Conservation (phyloP, 192 early-diverging fungal genomes). For the Spizellomyces punctatus region DNA sequence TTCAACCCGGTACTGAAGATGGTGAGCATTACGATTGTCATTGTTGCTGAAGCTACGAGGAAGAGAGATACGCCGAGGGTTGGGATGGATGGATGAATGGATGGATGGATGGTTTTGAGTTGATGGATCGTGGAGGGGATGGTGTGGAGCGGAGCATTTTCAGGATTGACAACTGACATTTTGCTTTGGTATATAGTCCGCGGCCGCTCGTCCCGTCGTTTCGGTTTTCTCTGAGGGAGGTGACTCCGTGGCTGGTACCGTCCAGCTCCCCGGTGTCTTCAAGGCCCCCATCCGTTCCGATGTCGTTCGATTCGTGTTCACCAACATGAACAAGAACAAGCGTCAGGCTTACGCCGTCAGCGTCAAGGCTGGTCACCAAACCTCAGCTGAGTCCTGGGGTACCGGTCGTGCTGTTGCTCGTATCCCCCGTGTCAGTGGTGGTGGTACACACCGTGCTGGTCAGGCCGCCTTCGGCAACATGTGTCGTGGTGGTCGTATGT, state of each 20-base stretch:
- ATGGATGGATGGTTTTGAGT: not conserved
- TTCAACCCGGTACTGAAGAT: not conserved
- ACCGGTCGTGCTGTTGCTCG: constrained; percentile 96
- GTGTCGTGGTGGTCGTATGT: constrained; percentile 99
- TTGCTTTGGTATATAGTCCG: constrained; percentile 20
- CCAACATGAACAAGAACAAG: constrained; percentile 98
- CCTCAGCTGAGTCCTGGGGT: constrained; percentile 97
- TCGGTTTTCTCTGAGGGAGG: constrained; percentile 85
- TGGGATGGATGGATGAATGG: constrained; percentile 28
- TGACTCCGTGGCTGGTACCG: constrained; percentile 67
- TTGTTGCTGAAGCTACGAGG: not conserved
- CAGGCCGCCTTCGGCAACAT: constrained; percentile 99
- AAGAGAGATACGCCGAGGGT: not conserved
- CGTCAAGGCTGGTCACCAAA: constrained; percentile 97
- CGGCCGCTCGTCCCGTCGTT: constrained; percentile 80
- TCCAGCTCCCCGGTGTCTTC: constrained; percentile 89
- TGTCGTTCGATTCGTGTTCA: constrained; percentile 88
- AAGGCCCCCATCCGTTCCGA: constrained; percentile 96
- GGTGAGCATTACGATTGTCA: not conserved
- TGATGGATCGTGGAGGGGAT: not conserved
- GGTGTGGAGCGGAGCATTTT: not conserved
- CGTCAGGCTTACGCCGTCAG: constrained; percentile 95
- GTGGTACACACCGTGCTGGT: constrained; percentile 95
- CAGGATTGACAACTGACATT: not conserved
- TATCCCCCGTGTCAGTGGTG: constrained; percentile 97